Evolutionary conservation across 257 asterid genomes (phyloP), one percentile per base, ranked within the genome.

Genomic region (Solanum sitiens): DNA sequence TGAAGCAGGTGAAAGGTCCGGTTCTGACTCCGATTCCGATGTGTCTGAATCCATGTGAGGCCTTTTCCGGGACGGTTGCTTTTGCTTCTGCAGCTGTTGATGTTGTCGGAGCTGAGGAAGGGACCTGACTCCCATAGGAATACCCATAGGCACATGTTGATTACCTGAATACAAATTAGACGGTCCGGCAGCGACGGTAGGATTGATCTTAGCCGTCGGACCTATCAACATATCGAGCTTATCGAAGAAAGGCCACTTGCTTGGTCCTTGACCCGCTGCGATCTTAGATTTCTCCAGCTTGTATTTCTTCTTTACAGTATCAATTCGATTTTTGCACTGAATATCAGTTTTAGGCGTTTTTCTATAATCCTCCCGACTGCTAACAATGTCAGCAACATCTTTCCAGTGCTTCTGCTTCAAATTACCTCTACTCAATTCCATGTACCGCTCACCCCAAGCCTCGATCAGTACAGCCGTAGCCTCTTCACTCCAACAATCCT

Each of bases 401-500:
- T 93, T 92, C 99, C 99, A 95, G 92, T 96, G 98, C 90, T 94
- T 92, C 91, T 96, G 98, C 90, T 94, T 94, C 76, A 96, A 95
- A 89, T 96, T 96, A 7, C 99, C 99, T 2, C 98, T 90, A 91
- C 95, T 96, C 76, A 96, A 87, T 89, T 96, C 98, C 88, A 96
- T 12, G 83, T 93, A 96, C 86, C 98, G 84, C 21, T 93, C 97
- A 14, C 98, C 99, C 99, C 98, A 96, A 12, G 99, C 96, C 11
- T 93, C 98, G 89, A 95, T 94, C 15, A 94, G 87, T 85, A 94
- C 93, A 30, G 90, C 92, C 67, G 98, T 95, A 20, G 99, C 99
- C 20, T 89, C 98, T 88, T 96, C 99, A 91, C 96, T 94, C 99
- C 99, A 96, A 91, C 99, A 95, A 71, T 96, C 98, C 91, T 96